phyloP scores from a whole-genome alignment of 208 protist species.

The Acanthamoeba castellanii region DNA sequence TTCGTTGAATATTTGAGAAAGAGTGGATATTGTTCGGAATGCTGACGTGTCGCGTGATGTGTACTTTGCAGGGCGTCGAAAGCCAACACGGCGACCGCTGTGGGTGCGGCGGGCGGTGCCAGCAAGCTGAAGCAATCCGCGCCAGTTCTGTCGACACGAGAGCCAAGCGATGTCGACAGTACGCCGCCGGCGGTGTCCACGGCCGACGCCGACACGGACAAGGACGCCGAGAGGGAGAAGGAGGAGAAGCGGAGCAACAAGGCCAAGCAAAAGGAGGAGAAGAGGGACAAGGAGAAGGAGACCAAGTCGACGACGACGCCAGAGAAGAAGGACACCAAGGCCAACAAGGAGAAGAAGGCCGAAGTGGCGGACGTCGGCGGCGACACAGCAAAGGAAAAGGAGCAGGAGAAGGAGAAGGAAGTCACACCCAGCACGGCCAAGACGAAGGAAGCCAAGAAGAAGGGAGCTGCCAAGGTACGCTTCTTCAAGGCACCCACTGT shows the following conservation, averaged over 20 bases:
- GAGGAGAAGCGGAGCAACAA: neutral
- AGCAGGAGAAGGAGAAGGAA: neutral
- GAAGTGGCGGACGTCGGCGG: neutral
- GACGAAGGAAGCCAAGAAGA: neutral
- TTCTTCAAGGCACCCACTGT: neutral
- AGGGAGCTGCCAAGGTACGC: neutral
- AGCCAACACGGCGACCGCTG: neutral
- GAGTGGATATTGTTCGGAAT: neutral
- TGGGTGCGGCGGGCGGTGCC: neutral
- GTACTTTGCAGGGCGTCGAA: conserved; percentile 17
- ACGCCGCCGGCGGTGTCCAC: neutral
- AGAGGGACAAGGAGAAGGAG: neutral
- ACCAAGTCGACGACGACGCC: neutral
- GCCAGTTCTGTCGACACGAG: neutral
- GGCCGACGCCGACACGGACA: neutral
- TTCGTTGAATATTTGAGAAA: no score
- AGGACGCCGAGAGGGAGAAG: neutral
- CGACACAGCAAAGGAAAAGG: neutral
- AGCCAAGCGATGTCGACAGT: neutral
- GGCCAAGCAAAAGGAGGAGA: neutral
- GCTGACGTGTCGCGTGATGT: neutral
- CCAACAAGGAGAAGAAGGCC: neutral
- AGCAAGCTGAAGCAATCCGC: conserved; percentile 23
- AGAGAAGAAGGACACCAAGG: conserved; percentile 40
- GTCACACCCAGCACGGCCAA: neutral